Base-by-base conservation (phyloP, 257 asterid species). In the Ehretia macrophylla region DNA sequence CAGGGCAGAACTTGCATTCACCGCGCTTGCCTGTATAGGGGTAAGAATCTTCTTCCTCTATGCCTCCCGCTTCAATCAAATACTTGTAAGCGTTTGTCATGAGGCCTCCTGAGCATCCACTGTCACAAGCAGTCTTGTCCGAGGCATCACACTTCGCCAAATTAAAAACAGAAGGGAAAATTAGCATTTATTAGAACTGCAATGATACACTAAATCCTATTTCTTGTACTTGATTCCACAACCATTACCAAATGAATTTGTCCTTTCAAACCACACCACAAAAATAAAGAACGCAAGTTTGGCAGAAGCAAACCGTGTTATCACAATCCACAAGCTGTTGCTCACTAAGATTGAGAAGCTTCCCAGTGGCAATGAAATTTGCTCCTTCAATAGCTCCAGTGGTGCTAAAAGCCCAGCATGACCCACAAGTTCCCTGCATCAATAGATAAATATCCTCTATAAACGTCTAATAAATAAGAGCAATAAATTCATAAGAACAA, bases 391-490 rank as follows among this genome's bases (percentile, higher is more conserved):
- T 66, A 0, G 78, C 84, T 63, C 97, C 97, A 0, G 97, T 86
- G 1, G 97, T 81, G 74, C 97, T 89, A 70, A 89, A 89, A 18
- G 97, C 97, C 97, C 97, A 89, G 38, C 97, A 89, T 18, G 97
- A 79, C 4, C 97, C 97, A 32, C 97, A 89, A 1, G 42, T n/a
- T 4, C 97, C 97, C 97, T 89, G 76, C 38, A 62, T 57, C 44
- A 55, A 38, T 23, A 32, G 38, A 44, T 14, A 13, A 51, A 14
- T 32, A 42, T n/a, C 11, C n/a, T n/a, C n/a, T n/a, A n/a, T n/a
- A n/a, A n/a, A n/a, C n/a, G n/a, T n/a, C n/a, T n/a, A 50, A 21
- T 22, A 4, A 23, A 16, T 44, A 44, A 44, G 11, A 21, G 10
- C 13, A n/a, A 61, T 50, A 5, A 13, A 17, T 1, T 13, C 8